These are phyloP conservation scores for Candida peoriensis DNA, from an alignment of 805 yeast genomes.

Conservation along the genomic window DNA sequence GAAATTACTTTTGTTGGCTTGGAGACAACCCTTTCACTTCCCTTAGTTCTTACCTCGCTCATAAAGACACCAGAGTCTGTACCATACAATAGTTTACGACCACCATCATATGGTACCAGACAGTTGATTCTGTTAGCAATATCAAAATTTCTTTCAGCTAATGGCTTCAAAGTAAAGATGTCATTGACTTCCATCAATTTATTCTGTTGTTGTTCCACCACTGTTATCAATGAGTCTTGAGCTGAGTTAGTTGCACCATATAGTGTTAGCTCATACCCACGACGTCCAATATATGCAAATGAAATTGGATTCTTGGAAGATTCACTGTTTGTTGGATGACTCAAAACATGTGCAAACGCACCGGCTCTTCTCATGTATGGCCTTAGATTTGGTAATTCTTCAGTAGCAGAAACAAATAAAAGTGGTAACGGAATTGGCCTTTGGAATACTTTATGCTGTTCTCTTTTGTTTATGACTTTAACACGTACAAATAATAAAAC, in stretches of 20 bases:
- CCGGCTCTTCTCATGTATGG: conserved; percentile 31
- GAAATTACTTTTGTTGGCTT: conserved; percentile 74
- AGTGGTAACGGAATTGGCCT: conserved; percentile 81
- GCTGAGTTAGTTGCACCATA: conserved; percentile 43
- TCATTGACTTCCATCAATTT: conserved; percentile 68
- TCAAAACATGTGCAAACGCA: conserved; percentile 23
- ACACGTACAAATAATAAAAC: conserved; percentile 79
- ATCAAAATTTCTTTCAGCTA: conserved; percentile 72
- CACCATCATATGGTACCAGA: conserved; percentile 92
- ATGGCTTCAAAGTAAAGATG: conserved; percentile 70
- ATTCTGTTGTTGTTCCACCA: conserved; percentile 73
- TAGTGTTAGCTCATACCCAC: conserved; percentile 40
- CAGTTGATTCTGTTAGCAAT: conserved; percentile 77
- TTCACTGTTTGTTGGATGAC: conserved; percentile 18
- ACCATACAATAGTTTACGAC: conserved; percentile 83
- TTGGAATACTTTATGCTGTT: conserved; percentile 86
- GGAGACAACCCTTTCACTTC: conserved; percentile 49
- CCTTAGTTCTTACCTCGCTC: conserved; percentile 52
- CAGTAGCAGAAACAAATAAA: conserved; percentile 67
- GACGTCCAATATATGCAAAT: conserved; percentile 44
- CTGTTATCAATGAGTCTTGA: conserved; percentile 76
- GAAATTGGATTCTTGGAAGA: conserved; percentile 38
- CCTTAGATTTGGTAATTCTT: conserved; percentile 66
- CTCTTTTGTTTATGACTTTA: conserved; percentile 83
- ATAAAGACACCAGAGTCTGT: conserved; percentile 89